These are phyloP conservation scores for Paramecium sexaurelia DNA, from an alignment of 73 alveolate genomes.

Conservation along the genomic window DNA sequence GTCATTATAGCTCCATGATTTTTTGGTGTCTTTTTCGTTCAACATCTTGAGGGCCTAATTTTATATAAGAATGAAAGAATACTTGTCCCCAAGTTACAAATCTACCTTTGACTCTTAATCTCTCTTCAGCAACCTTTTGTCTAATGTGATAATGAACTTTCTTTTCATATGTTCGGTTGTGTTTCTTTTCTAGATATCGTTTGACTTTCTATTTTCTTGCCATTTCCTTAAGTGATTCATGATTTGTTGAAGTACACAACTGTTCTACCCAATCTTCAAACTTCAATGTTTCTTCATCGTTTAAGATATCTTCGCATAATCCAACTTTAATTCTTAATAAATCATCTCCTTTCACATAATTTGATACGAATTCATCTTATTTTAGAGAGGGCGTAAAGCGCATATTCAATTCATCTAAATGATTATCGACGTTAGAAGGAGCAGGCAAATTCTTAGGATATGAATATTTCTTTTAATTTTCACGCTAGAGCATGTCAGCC, in stretches of 20 bases:
- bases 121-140: constrained; percentile 68
- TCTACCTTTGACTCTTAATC: constrained; percentile 71
- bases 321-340: constrained; percentile 40
- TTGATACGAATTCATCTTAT: constrained; percentile 22
- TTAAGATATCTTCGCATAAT: constrained; percentile 27
- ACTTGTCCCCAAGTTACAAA: constrained; percentile 62
- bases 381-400: not conserved
- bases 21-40: not conserved
- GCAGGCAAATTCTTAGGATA: constrained; percentile 34
- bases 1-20: constrained; percentile 54
- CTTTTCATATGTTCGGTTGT: constrained; percentile 64
- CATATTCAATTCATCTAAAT: not conserved
- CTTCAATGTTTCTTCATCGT: constrained; percentile 55
- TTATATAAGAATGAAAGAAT: too few species aligned
- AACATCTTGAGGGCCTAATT: constrained; percentile 46
- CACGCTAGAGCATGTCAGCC: not conserved
- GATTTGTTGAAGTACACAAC: constrained; percentile 44
- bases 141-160: constrained; percentile 65
- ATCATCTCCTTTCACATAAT: constrained; percentile 10
- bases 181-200: constrained; percentile 58
- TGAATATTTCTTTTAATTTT: constrained; percentile 22
- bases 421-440: constrained; percentile 33
- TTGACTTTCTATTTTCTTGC: constrained; percentile 65
- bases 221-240: constrained; percentile 51
- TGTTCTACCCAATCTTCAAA: constrained; percentile 58